Base-by-base conservation (phyloP, 257 asterid species). In the Mitragyna speciosa region DNA sequence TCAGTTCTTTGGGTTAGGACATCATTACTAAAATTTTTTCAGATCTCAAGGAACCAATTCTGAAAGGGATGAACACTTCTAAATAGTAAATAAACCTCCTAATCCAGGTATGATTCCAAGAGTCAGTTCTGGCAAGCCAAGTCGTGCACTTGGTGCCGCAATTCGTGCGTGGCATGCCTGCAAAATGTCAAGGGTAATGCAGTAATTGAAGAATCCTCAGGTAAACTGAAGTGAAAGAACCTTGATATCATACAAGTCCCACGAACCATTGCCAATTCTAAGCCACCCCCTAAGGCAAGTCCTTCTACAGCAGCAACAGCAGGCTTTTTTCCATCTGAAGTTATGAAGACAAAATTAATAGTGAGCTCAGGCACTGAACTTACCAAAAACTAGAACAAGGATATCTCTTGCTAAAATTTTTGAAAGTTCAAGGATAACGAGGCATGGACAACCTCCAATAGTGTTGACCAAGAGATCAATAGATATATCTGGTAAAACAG, bases 261-360 rank as follows among this genome's bases (percentile, higher is more conserved):
- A 83, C 96, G 43, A 78, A 96, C 99, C 99, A 96, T 76, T 80
- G 95, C 95, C 79, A 96, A 76, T 83, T 96, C 99, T 84, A 96
- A 84, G 83, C 97, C 99, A 82, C 99, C 99, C 78, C 99, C 99
- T 77, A 96, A 96, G 65, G 97, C 98, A 82, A 92, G 97, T 76
- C 99, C 99, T 85, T 88, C 96, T 48, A 96, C 69, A 43, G 97
- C 99, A 87, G 96, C 97, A 84, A 96, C 97, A 79, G 82, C 86
- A 75, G 99, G 99, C 87, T 96, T 96, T 89, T 89, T 92, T 76
- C 84, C 94, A 88, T 94, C 99, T 96, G 81, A 85, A 80, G 64
- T 77, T 48, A 80, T 72, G 63, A 85, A 77, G 78, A 76, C 7
- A 84, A 82, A 82, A 59, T 67, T 78, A 77, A 71, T 39, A 65